These are phyloP conservation scores for Zelopaecilomyces penicillatus DNA, from an alignment of 2,329 filamentous ascomycete genomes.

Conservation along the genomic window DNA sequence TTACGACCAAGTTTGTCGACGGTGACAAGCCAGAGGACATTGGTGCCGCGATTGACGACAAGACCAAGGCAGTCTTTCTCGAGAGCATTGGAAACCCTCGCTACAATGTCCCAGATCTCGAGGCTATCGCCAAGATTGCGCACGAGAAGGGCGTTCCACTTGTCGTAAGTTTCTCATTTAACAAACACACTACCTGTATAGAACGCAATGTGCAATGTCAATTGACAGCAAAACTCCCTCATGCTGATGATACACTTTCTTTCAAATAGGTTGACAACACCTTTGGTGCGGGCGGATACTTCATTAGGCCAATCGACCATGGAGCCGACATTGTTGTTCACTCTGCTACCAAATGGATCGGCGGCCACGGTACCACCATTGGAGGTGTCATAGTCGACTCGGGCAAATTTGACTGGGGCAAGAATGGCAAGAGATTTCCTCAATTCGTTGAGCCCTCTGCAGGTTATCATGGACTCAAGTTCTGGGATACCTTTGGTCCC, in stretches of 20 bases:
- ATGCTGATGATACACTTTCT: neutral
- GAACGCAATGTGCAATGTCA: neutral
- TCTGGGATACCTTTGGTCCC: constrained; percentile 84
- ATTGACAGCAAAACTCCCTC: no score
- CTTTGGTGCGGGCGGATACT: constrained; percentile 89
- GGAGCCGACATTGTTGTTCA: constrained; percentile 92
- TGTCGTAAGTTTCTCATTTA: constrained; percentile 36
- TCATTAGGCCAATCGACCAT: constrained; percentile 75
- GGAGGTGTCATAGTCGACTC: constrained; percentile 79
- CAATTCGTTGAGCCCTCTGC: constrained; percentile 84
- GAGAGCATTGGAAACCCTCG: constrained; percentile 91
- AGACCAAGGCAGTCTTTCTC: constrained; percentile 85
- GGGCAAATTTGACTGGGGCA: constrained; percentile 91
- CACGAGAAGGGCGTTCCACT: constrained; percentile 60
- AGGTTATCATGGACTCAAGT: constrained; percentile 88
- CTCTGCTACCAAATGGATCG: constrained; percentile 95
- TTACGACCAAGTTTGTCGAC: constrained; percentile 78
- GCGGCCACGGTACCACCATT: constrained; percentile 88
- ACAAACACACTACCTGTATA: neutral
- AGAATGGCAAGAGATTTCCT: constrained; percentile 75
- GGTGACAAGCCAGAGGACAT: constrained; percentile 76
- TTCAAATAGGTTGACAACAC: constrained; percentile 72
- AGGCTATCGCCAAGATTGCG: constrained; percentile 74
- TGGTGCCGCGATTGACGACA: constrained; percentile 75
- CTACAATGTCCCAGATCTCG: constrained; percentile 88